Evolutionary conservation across 176 grass and related monocot species (phyloP).

Genomic region (Carex pumila): DNA sequence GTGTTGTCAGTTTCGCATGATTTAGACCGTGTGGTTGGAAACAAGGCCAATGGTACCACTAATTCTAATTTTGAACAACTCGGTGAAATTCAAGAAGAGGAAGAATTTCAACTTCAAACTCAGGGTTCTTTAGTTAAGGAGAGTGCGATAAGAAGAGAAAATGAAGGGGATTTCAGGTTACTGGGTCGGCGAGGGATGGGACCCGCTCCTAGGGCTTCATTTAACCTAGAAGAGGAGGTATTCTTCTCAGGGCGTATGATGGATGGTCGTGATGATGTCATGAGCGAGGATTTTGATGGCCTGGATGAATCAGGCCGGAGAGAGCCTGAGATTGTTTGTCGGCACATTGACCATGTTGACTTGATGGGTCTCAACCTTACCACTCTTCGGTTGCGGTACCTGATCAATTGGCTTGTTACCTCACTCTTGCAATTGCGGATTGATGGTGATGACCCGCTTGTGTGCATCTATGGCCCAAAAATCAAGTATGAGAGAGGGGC

Average conservation of each 20-base stretch:
- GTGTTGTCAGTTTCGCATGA: constrained; percentile 89
- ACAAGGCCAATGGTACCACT: constrained; percentile 36
- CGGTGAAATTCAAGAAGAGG: constrained; percentile 85
- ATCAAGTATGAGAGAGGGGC: constrained; percentile 99
- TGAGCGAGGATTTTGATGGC: constrained; percentile 65
- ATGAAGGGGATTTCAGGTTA: constrained; percentile 90
- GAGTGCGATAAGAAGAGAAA: constrained; percentile 96
- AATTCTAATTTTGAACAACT: constrained; percentile 55
- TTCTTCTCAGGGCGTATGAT: constrained; percentile 40
- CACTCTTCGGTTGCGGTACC: constrained; percentile 77
- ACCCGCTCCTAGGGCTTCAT: constrained; percentile 64
- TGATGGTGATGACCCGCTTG: constrained; percentile 46
- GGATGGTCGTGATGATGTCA: constrained; percentile 37
- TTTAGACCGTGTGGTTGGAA: constrained; percentile 55
- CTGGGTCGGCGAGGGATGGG: constrained; percentile 70
- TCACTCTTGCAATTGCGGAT: constrained; percentile 79
- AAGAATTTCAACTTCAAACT: constrained; percentile 56
- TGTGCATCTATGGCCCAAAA: constrained; percentile 92
- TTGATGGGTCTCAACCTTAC: constrained; percentile 96
- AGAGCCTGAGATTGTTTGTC: constrained; percentile 92
- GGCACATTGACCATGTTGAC: constrained; percentile 95
- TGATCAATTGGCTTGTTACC: constrained; percentile 96
- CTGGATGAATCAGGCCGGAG: constrained; percentile 67
- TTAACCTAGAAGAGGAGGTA: constrained; percentile 74
- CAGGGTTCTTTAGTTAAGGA: constrained; percentile 46